Conservation (phyloP, 225 moss, liverwort and hornwort genomes). For the Pleurozium schreberi region DNA sequence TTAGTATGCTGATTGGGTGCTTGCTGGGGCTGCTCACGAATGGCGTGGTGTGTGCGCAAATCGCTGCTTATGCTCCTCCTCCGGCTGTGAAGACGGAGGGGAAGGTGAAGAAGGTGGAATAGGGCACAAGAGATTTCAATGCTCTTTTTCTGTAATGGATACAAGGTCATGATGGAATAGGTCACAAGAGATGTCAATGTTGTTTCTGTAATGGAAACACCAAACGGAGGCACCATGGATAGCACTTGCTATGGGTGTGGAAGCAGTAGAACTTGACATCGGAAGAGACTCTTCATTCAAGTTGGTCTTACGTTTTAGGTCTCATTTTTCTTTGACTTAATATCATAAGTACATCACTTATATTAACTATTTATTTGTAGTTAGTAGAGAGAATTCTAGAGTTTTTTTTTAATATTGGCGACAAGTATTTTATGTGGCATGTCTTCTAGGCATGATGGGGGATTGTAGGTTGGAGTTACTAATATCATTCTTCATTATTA, state of each 20-base stretch:
- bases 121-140: background rate
- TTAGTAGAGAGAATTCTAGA: background rate
- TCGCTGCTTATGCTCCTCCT: conserved; percentile 25
- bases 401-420: background rate
- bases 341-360: background rate
- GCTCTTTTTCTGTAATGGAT: background rate
- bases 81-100: background rate
- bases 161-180: too few relatives aligned
- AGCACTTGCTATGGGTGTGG: background rate
- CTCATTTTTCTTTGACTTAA: background rate
- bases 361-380: background rate
- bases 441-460: background rate
- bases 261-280: background rate
- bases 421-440: background rate
- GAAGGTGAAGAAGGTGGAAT: conserved; percentile 20
- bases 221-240: background rate
- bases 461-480: background rate
- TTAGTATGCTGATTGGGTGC: conserved; percentile 65
- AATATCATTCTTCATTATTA: background rate
- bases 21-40: conserved; percentile 63
- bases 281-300: background rate
- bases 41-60: conserved; percentile 63
- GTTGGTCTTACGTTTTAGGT: background rate
- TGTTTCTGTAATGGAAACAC: background rate
- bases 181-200: background rate